These are phyloP conservation scores for Lizanozyma gosingica DNA, from an alignment of 1,139 yeast species.

Conservation along the genomic window DNA sequence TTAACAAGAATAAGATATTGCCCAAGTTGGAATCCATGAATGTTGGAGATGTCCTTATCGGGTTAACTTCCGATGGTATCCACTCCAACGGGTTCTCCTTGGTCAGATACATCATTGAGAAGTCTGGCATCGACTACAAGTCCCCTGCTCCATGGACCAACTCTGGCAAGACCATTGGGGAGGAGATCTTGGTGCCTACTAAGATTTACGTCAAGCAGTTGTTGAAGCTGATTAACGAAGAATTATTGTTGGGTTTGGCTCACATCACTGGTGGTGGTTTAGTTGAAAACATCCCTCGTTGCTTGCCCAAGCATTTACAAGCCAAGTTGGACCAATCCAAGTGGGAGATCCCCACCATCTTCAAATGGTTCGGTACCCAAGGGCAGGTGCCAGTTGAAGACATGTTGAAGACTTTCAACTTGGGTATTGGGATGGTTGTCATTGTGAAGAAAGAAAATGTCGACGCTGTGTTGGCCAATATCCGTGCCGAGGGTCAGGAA, in stretches of 20 bases:
- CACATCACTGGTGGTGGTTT: constrained; percentile 99
- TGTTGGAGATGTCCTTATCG: constrained; percentile 75
- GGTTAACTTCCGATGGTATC: constrained; percentile 83
- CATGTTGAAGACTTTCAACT: constrained; percentile 81
- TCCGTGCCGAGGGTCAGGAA: constrained; percentile 61
- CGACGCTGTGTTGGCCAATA: constrained; percentile 41
- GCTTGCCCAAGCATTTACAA: constrained; percentile 70
- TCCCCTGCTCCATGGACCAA: constrained; percentile 82
- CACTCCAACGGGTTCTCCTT: constrained; percentile 97
- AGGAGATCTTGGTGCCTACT: constrained; percentile 82
- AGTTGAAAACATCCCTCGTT: constrained; percentile 93
- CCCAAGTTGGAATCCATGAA: constrained; percentile 63
- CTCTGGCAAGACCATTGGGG: constrained; percentile 65
- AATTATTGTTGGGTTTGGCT: constrained; percentile 76
- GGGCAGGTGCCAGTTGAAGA: constrained; percentile 87
- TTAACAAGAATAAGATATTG: constrained; percentile 62
- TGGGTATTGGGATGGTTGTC: constrained; percentile 96
- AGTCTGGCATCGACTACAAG: constrained; percentile 56
- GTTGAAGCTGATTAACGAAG: constrained; percentile 62
- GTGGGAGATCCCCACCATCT: constrained; percentile 83
- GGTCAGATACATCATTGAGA: constrained; percentile 88
- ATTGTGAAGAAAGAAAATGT: constrained; percentile 65
- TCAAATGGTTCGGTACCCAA: constrained; percentile 87
- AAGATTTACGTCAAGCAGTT: constrained; percentile 90
- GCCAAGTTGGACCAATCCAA: constrained; percentile 71